A percentile compares a stretch with the other conserved stretches of the same genome.
Evolutionary conservation across 208 protist species (phyloP).

Genomic region (Borovskyia barvae): DNA sequence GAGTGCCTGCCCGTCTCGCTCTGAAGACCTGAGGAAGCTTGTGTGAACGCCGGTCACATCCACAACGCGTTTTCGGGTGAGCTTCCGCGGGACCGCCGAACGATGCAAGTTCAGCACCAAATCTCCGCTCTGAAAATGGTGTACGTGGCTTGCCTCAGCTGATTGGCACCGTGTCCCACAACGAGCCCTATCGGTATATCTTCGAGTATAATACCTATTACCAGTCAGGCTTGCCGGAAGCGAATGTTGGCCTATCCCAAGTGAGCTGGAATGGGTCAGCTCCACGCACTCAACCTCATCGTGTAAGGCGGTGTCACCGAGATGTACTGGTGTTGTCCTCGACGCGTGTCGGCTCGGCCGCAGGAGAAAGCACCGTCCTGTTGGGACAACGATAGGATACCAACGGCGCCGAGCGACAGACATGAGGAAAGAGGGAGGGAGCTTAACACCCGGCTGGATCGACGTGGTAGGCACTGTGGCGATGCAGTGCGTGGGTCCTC

Average conservation of each 20-base stretch:
- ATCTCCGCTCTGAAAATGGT: conserved; percentile 33
- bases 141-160: too few relatives aligned
- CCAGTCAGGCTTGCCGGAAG: conserved; percentile 51
- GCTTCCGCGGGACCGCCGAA: conserved; percentile 32
- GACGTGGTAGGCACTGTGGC: background rate
- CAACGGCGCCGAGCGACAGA: background rate
- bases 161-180: background rate
- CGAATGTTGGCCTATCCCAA: too few relatives aligned
- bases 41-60: conserved; percentile 75
- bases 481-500: too few relatives aligned
- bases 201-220: conserved; percentile 73
- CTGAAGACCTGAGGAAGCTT: conserved; percentile 56
- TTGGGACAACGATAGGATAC: conserved; percentile 16
- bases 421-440: too few relatives aligned
- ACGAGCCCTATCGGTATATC: conserved; percentile 24
- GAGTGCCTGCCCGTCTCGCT: conserved; percentile 27
- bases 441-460: too few relatives aligned
- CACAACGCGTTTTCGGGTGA: conserved; percentile 48
- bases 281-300: conserved; percentile 19
- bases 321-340: background rate
- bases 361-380: conserved; percentile 31
- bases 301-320: too few relatives aligned
- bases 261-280: too few relatives aligned
- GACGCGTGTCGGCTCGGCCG: background rate
- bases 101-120: conserved; percentile 27